A percentile compares a stretch with the other conserved stretches of the same genome.
Conservation (phyloP, 2,329 filamentous ascomycete genomes). For the Septoria petroselini region DNA sequence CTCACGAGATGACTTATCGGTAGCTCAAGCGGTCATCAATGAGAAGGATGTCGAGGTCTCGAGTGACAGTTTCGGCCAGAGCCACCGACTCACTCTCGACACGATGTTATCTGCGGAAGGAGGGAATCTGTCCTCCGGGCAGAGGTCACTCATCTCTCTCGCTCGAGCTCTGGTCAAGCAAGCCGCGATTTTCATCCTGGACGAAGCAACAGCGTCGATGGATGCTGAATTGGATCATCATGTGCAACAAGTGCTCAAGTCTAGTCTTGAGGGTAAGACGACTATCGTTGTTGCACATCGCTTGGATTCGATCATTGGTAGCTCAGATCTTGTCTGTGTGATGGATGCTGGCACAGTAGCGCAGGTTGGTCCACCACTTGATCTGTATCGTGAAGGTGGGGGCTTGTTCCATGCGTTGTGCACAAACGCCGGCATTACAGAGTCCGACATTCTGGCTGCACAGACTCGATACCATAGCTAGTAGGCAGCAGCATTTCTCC, state of each 20-base stretch:
- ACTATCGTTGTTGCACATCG: slow-evolving; percentile 76
- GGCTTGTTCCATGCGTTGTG: slow-evolving; percentile 31
- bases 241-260: slow-evolving; percentile 43
- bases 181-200: slow-evolving; percentile 35
- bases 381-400: slow-evolving; percentile 50
- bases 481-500: background rate
- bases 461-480: background rate
- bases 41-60: background rate
- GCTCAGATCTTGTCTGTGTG: slow-evolving; percentile 75
- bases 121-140: background rate
- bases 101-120: background rate
- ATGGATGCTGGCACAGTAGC: slow-evolving; percentile 64
- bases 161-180: background rate
- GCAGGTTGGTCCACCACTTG: slow-evolving; percentile 59
- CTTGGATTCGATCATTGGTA: slow-evolving; percentile 67
- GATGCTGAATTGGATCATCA: slow-evolving; percentile 46
- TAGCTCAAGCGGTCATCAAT: background rate
- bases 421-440: slow-evolving; percentile 38
- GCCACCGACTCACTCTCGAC: background rate
- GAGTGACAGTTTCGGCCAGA: background rate
- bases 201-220: slow-evolving; percentile 48
- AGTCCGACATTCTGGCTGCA: slow-evolving; percentile 35
- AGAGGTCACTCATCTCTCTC: background rate
- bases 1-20: background rate
- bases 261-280: slow-evolving; percentile 48